These are phyloP conservation scores for Verticillium klebahnii DNA, from an alignment of 2,329 filamentous ascomycete genomes.

Conservation along the genomic window DNA sequence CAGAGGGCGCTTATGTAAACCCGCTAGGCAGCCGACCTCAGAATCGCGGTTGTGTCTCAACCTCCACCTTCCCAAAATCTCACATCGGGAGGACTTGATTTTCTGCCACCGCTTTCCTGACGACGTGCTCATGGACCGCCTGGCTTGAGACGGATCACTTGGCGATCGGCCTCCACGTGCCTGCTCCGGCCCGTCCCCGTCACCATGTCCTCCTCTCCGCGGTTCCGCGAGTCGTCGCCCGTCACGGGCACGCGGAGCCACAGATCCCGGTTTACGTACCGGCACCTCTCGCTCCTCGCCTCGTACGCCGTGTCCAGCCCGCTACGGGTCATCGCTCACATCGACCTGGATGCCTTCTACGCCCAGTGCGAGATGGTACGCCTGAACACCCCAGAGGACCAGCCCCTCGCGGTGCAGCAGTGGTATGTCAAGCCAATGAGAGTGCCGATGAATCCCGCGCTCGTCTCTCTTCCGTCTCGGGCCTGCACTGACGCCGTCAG, in stretches of 20 bases:
- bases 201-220: conserved; percentile 12
- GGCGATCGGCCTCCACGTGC: neutral
- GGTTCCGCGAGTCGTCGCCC: conserved; percentile 10
- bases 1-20: too few relatives aligned
- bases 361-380: conserved; percentile 94
- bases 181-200: neutral
- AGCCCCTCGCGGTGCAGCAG: conserved; percentile 89
- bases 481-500: conserved; percentile 29
- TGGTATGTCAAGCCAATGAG: conserved; percentile 48
- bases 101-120: too few relatives aligned
- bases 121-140: too few relatives aligned
- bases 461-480: neutral
- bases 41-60: too few relatives aligned
- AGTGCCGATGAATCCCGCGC: neutral
- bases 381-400: conserved; percentile 66
- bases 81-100: too few relatives aligned
- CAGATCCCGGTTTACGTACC: conserved; percentile 75
- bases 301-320: conserved; percentile 68
- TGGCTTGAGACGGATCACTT: too few relatives aligned
- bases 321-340: conserved; percentile 80
- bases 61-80: too few relatives aligned
- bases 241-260: conserved; percentile 3
- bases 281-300: conserved; percentile 72
- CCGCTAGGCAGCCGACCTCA: too few relatives aligned
- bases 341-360: conserved; percentile 97